Evolutionary conservation across 2,329 filamentous ascomycete genomes (phyloP), one percentile per base, ranked within the genome.

Genomic region (Fusarium odoratissimum): DNA sequence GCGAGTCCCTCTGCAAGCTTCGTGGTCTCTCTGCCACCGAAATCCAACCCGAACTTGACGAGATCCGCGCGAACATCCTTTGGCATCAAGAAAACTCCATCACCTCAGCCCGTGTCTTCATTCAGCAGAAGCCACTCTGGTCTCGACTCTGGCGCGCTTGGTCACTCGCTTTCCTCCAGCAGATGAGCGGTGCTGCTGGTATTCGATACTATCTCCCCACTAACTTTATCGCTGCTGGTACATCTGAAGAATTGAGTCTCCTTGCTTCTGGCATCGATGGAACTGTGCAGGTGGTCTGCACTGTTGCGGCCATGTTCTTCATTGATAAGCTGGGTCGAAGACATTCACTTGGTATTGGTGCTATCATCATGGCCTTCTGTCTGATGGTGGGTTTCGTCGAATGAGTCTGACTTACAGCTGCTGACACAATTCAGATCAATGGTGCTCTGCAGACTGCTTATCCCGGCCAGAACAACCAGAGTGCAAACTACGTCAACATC

Each of bases 301-400:
- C 65, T 13, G 11, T 68, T 68, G 64, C 65, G 9, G 65, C 65
- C 3, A 68, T 68, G 63, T 68, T 68, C 46, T 68, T 68, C 8
- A 68, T 68, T 19, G 65, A 68, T 11, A 68, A 68, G 25, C n/a
- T 68, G 6, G 65, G 65, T 12, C 31, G 65, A 49, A 61, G 65
- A 13, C 65, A 68, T 41, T 68, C 65, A 0, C 65, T 68, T 4
- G 65, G 65, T 0, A 48, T 68, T 2, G 65, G 65, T 7, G 65
- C 63, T 23, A 17, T 68, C 8, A 68, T 68, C 17, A 68, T 68
- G 65, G 65, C 63, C 2, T 68, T 68, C 10, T 68, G 65, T 17
- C 30, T 68, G 16, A 68, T 68, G 65, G 65, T 25, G 25, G 6
- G 25, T 25, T 25, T 25, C 25, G 6, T 25, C 25, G 25, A 25